A percentile compares a stretch with the other conserved stretches of the same genome.
phyloP scores from a whole-genome alignment of 1,284 basidiomycete species.

The Puccinia triticina region DNA sequence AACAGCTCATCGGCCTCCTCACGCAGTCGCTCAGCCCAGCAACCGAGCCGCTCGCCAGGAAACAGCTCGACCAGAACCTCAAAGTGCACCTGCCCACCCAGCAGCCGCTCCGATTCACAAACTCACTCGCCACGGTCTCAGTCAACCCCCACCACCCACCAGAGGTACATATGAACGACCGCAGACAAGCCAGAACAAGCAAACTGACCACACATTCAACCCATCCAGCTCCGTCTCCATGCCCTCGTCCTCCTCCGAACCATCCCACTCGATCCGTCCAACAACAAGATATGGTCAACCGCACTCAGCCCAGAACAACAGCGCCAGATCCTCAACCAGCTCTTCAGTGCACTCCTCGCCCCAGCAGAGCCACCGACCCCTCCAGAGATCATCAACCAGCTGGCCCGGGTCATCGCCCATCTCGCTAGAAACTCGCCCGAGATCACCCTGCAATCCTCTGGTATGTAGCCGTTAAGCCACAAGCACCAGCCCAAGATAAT shows the following conservation, averaged over 20 bases:
- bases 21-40: background rate
- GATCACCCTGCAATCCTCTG: background rate
- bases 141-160: background rate
- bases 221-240: slow-evolving; percentile 5
- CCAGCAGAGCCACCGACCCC: background rate
- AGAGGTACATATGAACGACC: background rate
- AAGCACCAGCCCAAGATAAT: background rate
- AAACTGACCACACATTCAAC: background rate
- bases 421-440: background rate
- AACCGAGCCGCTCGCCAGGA: background rate
- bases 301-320: background rate
- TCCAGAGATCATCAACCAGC: slow-evolving; percentile 11
- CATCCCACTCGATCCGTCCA: slow-evolving; percentile 10
- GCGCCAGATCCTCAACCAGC: slow-evolving; percentile 17
- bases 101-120: background rate
- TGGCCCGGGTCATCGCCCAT: background rate
- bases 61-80: background rate
- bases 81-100: background rate
- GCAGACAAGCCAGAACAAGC: background rate
- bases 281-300: background rate
- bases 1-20: slow-evolving; percentile 10
- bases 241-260: slow-evolving; percentile 27
- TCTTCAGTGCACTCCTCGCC: background rate
- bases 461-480: background rate
- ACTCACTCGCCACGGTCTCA: slow-evolving; percentile 14